phyloP scores from a whole-genome alignment of 163 green algal species.

The Prototheca wickerhamii region DNA sequence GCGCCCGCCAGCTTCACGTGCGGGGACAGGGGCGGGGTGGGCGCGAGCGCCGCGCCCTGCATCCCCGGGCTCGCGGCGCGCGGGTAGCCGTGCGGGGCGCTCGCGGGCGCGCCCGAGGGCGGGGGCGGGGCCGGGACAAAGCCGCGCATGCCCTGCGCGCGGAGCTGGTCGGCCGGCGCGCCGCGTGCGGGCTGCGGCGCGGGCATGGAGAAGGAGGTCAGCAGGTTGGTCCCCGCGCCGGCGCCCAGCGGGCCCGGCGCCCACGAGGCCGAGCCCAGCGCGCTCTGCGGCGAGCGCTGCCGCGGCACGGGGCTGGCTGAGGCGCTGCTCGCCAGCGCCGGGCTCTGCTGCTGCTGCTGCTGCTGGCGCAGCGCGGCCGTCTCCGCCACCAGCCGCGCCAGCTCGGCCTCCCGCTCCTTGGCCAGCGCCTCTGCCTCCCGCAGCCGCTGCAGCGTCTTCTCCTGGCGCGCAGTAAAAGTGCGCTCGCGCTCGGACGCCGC shows the following conservation, averaged over 20 bases:
- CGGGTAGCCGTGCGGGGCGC: background rate
- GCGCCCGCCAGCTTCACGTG: background rate
- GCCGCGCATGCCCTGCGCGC: too few species aligned
- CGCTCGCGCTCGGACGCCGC: background rate
- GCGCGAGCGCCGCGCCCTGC: background rate
- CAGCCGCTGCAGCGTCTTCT: background rate
- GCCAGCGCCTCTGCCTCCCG: constrained; percentile 6
- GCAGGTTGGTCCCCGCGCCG: too few species aligned
- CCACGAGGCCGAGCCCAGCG: too few species aligned
- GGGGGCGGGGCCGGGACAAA: too few species aligned
- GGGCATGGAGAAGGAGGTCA: too few species aligned
- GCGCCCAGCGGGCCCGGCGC: too few species aligned
- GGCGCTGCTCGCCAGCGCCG: too few species aligned
- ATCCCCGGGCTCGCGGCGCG: background rate
- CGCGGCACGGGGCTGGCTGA: too few species aligned
- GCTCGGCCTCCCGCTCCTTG: constrained; percentile 9
- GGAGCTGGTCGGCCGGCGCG: too few species aligned
- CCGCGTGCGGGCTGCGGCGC: too few species aligned
- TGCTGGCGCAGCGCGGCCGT: background rate
- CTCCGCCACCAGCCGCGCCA: background rate
- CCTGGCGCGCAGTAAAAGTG: background rate
- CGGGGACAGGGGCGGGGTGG: background rate
- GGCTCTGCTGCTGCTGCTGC: background rate
- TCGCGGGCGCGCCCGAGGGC: too few species aligned
- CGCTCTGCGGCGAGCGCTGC: too few species aligned